phyloP scores from a whole-genome alignment of 2,329 filamentous ascomycete genomes.

The Pseudocercospora vitis region DNA sequence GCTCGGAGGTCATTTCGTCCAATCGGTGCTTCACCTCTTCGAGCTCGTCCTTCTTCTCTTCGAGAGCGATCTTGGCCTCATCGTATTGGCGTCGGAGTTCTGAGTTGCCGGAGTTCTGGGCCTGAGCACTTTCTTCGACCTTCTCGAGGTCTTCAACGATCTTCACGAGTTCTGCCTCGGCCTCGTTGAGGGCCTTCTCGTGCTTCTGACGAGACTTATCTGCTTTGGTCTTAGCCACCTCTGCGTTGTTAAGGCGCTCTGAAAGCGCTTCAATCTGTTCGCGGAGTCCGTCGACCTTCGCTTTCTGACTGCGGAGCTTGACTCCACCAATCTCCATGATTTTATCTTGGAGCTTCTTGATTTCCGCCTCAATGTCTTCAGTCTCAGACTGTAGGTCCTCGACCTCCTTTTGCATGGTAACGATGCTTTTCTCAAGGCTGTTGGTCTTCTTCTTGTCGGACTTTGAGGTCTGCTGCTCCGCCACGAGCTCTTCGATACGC shows the following conservation, averaged over 20 bases:
- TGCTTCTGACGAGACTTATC: constrained; percentile 90
- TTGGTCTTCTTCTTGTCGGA: constrained; percentile 73
- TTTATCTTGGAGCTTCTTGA: constrained; percentile 88
- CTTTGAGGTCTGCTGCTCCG: constrained; percentile 77
- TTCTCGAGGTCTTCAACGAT: constrained; percentile 72
- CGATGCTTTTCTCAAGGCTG: constrained; percentile 74
- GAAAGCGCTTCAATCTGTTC: constrained; percentile 77
- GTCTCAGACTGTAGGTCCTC: constrained; percentile 79
- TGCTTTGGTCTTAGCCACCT: constrained; percentile 86
- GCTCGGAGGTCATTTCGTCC: constrained; percentile 78
- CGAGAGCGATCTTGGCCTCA: constrained; percentile 73
- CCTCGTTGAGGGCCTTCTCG: constrained; percentile 76
- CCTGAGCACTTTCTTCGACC: constrained; percentile 74
- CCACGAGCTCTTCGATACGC: constrained; percentile 78
- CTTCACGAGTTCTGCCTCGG: constrained; percentile 73
- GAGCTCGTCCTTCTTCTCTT: constrained; percentile 77
- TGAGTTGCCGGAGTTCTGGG: constrained; percentile 73
- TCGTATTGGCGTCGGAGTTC: constrained; percentile 72
- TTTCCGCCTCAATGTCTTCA: constrained; percentile 87
- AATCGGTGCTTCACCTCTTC: constrained; percentile 77
- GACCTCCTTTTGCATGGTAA: constrained; percentile 72
- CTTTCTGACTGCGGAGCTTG: constrained; percentile 82
- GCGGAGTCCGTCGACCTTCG: constrained; percentile 85
- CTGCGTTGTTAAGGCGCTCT: constrained; percentile 80
- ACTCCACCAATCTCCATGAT: constrained; percentile 99